Conservation (phyloP, 441 rosid species). For the Macaranga tanarius region DNA sequence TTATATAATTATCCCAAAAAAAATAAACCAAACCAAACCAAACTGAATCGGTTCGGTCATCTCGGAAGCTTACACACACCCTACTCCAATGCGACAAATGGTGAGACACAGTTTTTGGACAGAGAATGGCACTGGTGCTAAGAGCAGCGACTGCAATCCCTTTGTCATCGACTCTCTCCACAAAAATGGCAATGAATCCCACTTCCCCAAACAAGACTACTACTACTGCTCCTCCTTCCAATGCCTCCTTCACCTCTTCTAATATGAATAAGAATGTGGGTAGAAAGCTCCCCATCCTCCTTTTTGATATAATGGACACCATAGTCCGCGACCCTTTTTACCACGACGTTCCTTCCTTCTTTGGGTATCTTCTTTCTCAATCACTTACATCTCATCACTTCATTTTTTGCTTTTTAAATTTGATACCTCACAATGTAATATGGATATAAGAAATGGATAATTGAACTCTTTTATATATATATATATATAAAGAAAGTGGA, state of each 20-base stretch:
- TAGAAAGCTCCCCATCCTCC: conserved; percentile 70
- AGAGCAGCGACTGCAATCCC: conserved; percentile 13
- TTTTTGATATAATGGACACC: conserved; percentile 93
- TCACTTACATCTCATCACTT: neutral
- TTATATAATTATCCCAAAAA: too few relatives aligned
- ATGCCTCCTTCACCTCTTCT: neutral
- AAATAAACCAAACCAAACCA: too few relatives aligned
- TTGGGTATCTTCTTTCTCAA: conserved; percentile 40
- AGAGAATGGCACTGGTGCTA: conserved; percentile 21
- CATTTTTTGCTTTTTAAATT: too few relatives aligned
- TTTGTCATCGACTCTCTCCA: conserved; percentile 9
- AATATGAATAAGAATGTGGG: neutral
- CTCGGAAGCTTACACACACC: too few relatives aligned
- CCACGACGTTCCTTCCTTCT: conserved; percentile 75
- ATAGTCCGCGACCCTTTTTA: conserved; percentile 91
- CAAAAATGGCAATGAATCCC: conserved; percentile 20
- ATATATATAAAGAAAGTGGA: too few relatives aligned
- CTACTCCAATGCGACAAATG: too few relatives aligned
- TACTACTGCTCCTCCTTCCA: neutral
- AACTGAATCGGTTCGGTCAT: too few relatives aligned
- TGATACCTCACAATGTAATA: too few relatives aligned
- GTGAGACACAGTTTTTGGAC: too few relatives aligned
- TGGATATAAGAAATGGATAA: too few relatives aligned
- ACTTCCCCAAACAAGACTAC: neutral
- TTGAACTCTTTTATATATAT: too few relatives aligned